Percentiles rank a stretch among this genome's conserved stretches.
Evolutionary conservation across 108 stramenopile genomes (phyloP).

Genomic region (Nitzschia palea): DNA sequence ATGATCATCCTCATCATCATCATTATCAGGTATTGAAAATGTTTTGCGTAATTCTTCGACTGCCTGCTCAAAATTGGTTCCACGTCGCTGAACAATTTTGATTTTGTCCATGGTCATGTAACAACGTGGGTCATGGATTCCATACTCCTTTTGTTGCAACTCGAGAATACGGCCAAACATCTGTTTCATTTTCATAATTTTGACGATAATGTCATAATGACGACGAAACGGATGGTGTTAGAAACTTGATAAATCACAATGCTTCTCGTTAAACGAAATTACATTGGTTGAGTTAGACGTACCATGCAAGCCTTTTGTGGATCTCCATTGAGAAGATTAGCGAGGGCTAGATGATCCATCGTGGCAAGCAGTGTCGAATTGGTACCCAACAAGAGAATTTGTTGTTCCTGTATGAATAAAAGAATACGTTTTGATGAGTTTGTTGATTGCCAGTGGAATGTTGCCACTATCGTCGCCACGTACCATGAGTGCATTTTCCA

Average conservation of each 20-base stretch:
- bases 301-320: conserved; percentile 41
- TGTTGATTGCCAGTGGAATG: not conserved
- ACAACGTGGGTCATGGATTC: conserved; percentile 29
- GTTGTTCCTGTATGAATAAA: conserved; percentile 23
- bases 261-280: not conserved
- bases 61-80: conserved; percentile 26
- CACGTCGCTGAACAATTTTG: conserved; percentile 32
- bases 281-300: not conserved
- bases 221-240: not conserved
- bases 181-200: conserved; percentile 3
- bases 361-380: conserved; percentile 42
- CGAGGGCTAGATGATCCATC: conserved; percentile 55
- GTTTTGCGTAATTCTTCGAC: conserved; percentile 31
- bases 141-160: conserved; percentile 37
- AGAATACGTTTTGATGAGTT: not conserved
- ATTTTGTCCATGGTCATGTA: conserved; percentile 37
- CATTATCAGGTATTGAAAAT: conserved; percentile 15
- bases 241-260: not conserved
- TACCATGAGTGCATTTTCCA: conserved; percentile 49
- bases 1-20: not conserved
- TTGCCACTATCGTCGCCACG: too few relatives aligned
- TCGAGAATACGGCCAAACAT: conserved; percentile 42
- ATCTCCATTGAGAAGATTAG: conserved; percentile 40
- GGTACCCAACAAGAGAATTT: conserved; percentile 42
- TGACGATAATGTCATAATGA: not conserved